These are phyloP conservation scores for Astrocystis sublimbata DNA, from an alignment of 495 filamentous ascomycete species.

Conservation along the genomic window DNA sequence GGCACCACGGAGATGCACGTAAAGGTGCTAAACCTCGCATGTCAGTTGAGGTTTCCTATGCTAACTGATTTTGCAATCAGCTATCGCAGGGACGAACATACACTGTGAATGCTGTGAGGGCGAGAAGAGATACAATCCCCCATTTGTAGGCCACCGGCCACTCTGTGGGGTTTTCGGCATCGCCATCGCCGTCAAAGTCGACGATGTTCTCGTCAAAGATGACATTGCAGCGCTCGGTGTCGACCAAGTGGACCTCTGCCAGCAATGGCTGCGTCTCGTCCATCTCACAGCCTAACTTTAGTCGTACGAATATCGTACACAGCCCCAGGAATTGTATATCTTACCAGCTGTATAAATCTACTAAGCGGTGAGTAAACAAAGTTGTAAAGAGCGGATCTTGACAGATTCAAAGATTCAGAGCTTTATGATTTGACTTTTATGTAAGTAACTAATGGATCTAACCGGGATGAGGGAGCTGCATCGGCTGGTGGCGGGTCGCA, in stretches of 20 bases:
- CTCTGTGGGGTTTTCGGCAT: conserved; percentile 55
- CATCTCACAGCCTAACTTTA: conserved; percentile 23
- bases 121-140: conserved; percentile 48
- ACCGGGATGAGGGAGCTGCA: not conserved
- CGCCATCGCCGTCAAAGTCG: conserved; percentile 49
- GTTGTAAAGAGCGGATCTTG: not conserved
- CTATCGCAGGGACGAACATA: conserved; percentile 44
- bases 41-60: conserved; percentile 23
- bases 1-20: conserved; percentile 59
- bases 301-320: not conserved
- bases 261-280: conserved; percentile 39
- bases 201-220: conserved; percentile 32
- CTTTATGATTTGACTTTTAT: not conserved
- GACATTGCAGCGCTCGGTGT: conserved; percentile 20
- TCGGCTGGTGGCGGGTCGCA: not conserved
- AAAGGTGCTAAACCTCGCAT: conserved; percentile 41
- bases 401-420: not conserved
- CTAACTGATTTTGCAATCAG: not conserved
- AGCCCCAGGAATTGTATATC: not conserved
- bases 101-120: conserved; percentile 57
- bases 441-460: not conserved
- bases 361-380: not conserved
- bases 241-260: conserved; percentile 24
- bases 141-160: conserved; percentile 54
- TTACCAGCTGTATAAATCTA: not conserved